Percentiles rank a stretch among this genome's conserved stretches.
phyloP scores from a whole-genome alignment of 306 rosid species.

The Fagus sylvatica region DNA sequence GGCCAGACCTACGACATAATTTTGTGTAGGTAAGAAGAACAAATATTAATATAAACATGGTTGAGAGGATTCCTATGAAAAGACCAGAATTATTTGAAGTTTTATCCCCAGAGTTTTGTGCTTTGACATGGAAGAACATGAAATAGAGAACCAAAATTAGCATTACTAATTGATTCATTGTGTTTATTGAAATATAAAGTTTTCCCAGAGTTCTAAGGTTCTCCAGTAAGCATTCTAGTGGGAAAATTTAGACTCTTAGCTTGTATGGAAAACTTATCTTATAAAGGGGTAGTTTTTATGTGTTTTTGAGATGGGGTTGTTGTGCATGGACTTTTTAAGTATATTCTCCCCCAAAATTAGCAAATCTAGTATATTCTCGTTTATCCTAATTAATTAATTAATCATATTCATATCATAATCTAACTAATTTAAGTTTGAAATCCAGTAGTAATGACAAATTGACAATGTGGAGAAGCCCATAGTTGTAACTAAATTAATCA shows the following conservation, averaged over 20 bases:
- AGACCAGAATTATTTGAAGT: slow-evolving; percentile 51
- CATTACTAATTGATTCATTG: slow-evolving; percentile 38
- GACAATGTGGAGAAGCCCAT: slow-evolving; percentile 38
- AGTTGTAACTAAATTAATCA: background rate
- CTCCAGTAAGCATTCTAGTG: slow-evolving; percentile 33
- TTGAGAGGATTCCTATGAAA: slow-evolving; percentile 57
- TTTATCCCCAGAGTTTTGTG: slow-evolving; percentile 32
- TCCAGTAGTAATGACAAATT: slow-evolving; percentile 35
- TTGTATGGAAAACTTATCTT: slow-evolving; percentile 15
- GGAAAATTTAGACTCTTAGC: background rate
- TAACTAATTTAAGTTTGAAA: slow-evolving; percentile 7
- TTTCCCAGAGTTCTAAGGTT: slow-evolving; percentile 14
- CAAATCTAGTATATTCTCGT: slow-evolving; percentile 20
- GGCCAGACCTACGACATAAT: slow-evolving; percentile 41
- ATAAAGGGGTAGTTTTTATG: slow-evolving; percentile 14
- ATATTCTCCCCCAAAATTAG: slow-evolving; percentile 29
- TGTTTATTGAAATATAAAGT: background rate
- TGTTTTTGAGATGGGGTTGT: slow-evolving; percentile 23
- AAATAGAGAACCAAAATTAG: slow-evolving; percentile 33
- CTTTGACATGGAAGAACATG: slow-evolving; percentile 45
- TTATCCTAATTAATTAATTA: slow-evolving; percentile 35
- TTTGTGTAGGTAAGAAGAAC: slow-evolving; percentile 64
- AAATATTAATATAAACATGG: slow-evolving; percentile 61
- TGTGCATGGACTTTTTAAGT: slow-evolving; percentile 31
- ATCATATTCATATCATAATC: background rate